phyloP scores from a whole-genome alignment of 768 basidiomycete species.

The Mycena alexandri region DNA sequence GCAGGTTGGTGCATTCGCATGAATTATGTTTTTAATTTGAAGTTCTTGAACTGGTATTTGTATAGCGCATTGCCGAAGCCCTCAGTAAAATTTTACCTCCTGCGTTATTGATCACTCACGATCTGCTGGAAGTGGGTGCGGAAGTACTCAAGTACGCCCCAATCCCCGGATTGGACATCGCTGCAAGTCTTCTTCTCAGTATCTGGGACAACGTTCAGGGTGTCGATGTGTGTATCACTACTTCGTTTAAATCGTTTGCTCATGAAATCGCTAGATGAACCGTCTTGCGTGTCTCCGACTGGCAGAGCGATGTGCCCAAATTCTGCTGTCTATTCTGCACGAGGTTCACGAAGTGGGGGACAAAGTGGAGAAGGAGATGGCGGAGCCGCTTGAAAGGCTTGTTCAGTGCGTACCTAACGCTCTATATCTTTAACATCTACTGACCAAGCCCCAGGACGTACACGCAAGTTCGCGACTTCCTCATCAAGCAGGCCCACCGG shows the following conservation, averaged over 20 bases:
- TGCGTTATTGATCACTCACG: conserved; percentile 50
- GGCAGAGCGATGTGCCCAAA: conserved; percentile 70
- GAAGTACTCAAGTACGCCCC: conserved; percentile 61
- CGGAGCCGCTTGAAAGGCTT: conserved; percentile 60
- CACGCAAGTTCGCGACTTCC: conserved; percentile 55
- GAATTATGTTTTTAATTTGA: too few relatives aligned
- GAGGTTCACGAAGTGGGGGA: conserved; percentile 64
- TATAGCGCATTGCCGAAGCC: conserved; percentile 46
- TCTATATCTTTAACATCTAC: neutral
- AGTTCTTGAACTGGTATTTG: neutral
- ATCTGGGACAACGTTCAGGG: conserved; percentile 71
- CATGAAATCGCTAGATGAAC: conserved; percentile 60
- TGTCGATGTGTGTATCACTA: conserved; percentile 63
- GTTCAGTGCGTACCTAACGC: conserved; percentile 49
- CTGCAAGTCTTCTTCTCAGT: conserved; percentile 58
- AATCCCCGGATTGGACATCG: conserved; percentile 62
- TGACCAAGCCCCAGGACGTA: conserved; percentile 40
- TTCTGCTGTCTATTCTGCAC: conserved; percentile 66
- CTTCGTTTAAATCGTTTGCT: conserved; percentile 4
- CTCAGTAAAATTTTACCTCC: conserved; percentile 50
- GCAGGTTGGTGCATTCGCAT: conserved; percentile 41
- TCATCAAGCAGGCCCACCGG: conserved; percentile 64
- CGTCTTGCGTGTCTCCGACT: conserved; percentile 72
- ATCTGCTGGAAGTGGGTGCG: conserved; percentile 50
- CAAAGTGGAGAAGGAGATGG: conserved; percentile 57